A percentile compares a stretch with the other conserved stretches of the same genome.
Evolutionary conservation across 2,329 filamentous ascomycete genomes (phyloP).

Genomic region (Phyllosticta ampelicida): DNA sequence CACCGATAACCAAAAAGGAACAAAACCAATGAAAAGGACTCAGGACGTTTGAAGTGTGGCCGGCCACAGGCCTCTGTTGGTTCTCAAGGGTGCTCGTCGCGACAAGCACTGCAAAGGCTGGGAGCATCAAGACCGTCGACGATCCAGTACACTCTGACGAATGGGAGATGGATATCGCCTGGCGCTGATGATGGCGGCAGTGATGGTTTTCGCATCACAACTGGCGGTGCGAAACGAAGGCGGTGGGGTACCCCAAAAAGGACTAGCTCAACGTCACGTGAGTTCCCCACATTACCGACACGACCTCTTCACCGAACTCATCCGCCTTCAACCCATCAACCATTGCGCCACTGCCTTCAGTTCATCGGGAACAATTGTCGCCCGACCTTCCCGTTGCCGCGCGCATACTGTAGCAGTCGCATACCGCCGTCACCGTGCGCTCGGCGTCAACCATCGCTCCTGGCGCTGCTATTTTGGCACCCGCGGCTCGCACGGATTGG

Average conservation of each 20-base stretch:
- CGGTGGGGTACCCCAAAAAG: constrained; percentile 12
- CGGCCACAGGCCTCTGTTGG: background rate
- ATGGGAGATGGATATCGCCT: background rate
- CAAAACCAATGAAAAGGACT: background rate
- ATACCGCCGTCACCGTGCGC: constrained; percentile 18
- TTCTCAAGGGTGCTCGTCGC: background rate
- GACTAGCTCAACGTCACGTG: constrained; percentile 8
- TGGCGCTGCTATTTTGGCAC: constrained; percentile 18
- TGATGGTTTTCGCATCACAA: background rate
- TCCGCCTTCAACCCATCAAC: constrained; percentile 12
- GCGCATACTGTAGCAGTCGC: background rate
- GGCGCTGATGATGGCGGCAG: background rate
- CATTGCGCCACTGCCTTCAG: background rate
- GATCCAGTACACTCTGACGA: background rate
- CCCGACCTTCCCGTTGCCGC: constrained; percentile 10
- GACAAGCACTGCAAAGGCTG: background rate
- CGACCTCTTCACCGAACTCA: constrained; percentile 14
- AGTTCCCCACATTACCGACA: constrained; percentile 20
- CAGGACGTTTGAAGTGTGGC: background rate
- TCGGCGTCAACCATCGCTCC: constrained; percentile 8
- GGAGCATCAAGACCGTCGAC: background rate
- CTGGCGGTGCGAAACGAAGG: constrained; percentile 9
- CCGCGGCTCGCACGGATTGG: constrained; percentile 31
- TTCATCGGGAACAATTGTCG: constrained; percentile 6
- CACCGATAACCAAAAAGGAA: background rate